Percentiles rank a stretch among this genome's conserved stretches.
Conservation (phyloP, 768 basidiomycete genomes). For the Rhodosporidiobolus odoratus region DNA sequence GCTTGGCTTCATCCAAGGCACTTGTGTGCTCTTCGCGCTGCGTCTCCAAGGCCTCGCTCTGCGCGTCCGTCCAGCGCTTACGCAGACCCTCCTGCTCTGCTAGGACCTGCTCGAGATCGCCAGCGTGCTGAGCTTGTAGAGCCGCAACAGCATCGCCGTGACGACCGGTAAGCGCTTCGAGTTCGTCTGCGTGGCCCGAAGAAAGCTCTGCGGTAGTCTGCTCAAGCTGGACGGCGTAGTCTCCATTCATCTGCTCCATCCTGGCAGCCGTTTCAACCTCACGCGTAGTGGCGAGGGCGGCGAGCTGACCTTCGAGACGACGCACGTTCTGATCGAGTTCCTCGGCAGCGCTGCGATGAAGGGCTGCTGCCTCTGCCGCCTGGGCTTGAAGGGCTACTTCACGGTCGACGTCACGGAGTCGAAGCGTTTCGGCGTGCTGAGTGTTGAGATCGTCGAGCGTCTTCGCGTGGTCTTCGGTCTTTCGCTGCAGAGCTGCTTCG, state of each 20-base stretch:
- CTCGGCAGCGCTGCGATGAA: background rate
- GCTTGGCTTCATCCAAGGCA: background rate
- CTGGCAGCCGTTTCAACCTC: too few relatives aligned
- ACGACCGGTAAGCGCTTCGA: constrained; percentile 11
- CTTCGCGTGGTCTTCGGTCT: constrained; percentile 17
- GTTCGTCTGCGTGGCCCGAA: background rate
- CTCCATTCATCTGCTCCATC: background rate
- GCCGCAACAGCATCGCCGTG: constrained; percentile 3
- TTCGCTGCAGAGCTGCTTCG: constrained; percentile 5
- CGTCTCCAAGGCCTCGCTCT: too few relatives aligned
- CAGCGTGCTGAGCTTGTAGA: background rate
- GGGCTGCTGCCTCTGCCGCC: constrained; percentile 55
- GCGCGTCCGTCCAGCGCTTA: too few relatives aligned
- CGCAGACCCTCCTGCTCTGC: background rate
- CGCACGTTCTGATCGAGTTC: background rate
- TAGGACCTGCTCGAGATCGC: background rate
- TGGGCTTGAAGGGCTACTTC: constrained; percentile 61
- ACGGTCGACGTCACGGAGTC: constrained; percentile 63
- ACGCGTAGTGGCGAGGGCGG: background rate
- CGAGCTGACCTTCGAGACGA: constrained; percentile 15
- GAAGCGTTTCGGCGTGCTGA: constrained; percentile 58
- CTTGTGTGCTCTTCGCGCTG: background rate
- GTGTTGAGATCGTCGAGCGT: constrained; percentile 46
- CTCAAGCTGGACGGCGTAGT: constrained; percentile 61
- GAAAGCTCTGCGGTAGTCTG: constrained; percentile 52